Evolutionary conservation across 83 land plant genomes (phyloP).

Genomic region (Diphasiastrum complanatum): DNA sequence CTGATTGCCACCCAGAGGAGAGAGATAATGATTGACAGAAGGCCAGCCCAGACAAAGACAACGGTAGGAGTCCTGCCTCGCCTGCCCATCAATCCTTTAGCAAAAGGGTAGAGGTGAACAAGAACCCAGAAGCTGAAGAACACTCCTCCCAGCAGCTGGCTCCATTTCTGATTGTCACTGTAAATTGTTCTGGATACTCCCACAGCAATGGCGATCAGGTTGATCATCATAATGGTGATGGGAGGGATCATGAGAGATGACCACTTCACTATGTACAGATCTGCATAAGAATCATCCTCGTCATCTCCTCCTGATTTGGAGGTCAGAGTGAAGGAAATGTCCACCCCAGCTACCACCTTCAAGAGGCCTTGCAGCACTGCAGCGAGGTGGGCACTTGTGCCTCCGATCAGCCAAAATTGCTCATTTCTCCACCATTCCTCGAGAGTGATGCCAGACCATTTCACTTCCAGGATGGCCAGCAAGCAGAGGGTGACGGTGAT

Average conservation of each 20-base stretch:
- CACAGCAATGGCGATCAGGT: constrained; percentile 28
- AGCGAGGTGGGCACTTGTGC: constrained; percentile 22
- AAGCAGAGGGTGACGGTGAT: constrained; percentile 17
- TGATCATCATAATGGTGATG: constrained; percentile 25
- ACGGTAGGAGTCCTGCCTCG: constrained; percentile 30
- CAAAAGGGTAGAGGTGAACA: constrained; percentile 36
- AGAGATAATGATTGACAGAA: constrained; percentile 22
- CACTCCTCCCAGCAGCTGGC: constrained; percentile 29
- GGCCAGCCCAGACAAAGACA: constrained; percentile 19
- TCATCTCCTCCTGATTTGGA: constrained; percentile 16
- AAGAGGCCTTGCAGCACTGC: constrained; percentile 18
- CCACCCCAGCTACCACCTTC: constrained; percentile 5
- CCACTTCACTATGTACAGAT: constrained; percentile 31
- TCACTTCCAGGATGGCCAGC: constrained; percentile 15
- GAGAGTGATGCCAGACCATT: constrained; percentile 16
- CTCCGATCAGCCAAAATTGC: constrained; percentile 11
- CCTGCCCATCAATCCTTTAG: constrained; percentile 36
- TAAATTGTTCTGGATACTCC: constrained; percentile 24
- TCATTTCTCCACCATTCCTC: constrained; percentile 25
- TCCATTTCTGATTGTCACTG: constrained; percentile 28
- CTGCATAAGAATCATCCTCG: constrained; percentile 14
- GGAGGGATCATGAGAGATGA: constrained; percentile 11
- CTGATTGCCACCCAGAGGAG: constrained; percentile 32
- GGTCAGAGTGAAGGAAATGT: constrained; percentile 20
- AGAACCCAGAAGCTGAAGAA: constrained; percentile 42